A percentile compares a stretch with the other conserved stretches of the same genome.
These are phyloP conservation scores for Scleroderma bovista DNA, from an alignment of 768 basidiomycete genomes.

Conservation along the genomic window DNA sequence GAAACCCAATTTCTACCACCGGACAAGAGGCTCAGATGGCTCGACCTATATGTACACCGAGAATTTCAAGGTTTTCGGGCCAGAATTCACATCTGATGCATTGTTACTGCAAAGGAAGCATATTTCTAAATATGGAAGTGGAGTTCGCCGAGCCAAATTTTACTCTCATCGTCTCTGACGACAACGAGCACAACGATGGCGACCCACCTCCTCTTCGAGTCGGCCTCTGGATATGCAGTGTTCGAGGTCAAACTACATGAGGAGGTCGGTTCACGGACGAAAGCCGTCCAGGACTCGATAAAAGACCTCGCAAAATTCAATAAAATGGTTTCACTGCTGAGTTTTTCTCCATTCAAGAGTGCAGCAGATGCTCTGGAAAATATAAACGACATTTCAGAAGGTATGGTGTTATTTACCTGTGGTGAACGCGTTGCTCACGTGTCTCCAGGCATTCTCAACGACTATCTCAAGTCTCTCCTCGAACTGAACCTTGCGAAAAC, in stretches of 20 bases:
- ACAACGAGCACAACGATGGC: conserved; percentile 45
- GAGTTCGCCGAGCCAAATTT: conserved; percentile 17
- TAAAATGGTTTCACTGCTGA: conserved; percentile 87
- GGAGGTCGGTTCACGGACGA: conserved; percentile 77
- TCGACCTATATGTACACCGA: no score
- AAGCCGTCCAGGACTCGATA: conserved; percentile 80
- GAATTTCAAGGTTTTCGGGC: no score
- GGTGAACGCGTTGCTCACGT: background rate
- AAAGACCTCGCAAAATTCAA: conserved; percentile 82
- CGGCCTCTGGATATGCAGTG: conserved; percentile 89
- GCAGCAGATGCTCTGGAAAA: conserved; percentile 94
- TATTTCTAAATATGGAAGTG: background rate
- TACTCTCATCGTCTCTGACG: conserved; percentile 25
- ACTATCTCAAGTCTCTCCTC: conserved; percentile 74
- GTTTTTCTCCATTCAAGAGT: conserved; percentile 91
- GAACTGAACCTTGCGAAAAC: conserved; percentile 83
- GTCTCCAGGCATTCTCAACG: conserved; percentile 71
- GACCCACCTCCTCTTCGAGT: conserved; percentile 89
- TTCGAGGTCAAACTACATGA: conserved; percentile 86
- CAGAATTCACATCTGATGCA: no score
- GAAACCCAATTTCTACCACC: no score
- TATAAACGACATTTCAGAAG: conserved; percentile 93
- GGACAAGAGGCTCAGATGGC: no score
- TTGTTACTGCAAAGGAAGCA: no score
- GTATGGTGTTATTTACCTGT: conserved; percentile 37